A percentile compares a stretch with the other conserved stretches of the same genome.
These are phyloP conservation scores for Breynia disticha DNA, from an alignment of 441 rosid species.

Conservation along the genomic window DNA sequence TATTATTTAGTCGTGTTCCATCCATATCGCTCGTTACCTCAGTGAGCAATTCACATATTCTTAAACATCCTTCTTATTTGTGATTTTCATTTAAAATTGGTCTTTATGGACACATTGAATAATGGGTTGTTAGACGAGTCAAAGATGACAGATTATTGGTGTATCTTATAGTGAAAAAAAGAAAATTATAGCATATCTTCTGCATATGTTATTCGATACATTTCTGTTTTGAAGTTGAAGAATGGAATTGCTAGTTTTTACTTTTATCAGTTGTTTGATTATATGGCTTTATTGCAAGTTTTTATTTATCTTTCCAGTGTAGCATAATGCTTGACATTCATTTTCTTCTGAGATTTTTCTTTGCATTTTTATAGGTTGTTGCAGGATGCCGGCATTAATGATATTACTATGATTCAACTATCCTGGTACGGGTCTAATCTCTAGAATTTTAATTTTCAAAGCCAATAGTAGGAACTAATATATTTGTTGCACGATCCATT, in stretches of 20 bases:
- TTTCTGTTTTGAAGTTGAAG: too few relatives aligned
- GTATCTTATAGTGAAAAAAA: too few relatives aligned
- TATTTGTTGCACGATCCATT: neutral
- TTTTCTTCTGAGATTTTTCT: neutral
- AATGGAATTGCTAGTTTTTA: too few relatives aligned
- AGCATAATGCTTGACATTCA: neutral
- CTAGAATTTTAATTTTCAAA: neutral
- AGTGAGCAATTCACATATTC: slow-evolving; percentile 35
- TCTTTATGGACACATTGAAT: neutral
- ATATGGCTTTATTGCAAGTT: neutral
- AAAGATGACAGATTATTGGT: too few relatives aligned
- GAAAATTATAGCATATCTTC: too few relatives aligned
- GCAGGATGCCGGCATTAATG: slow-evolving; percentile 76
- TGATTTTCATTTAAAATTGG: slow-evolving; percentile 6
- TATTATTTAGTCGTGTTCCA: slow-evolving; percentile 91
- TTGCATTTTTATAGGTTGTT: slow-evolving; percentile 34
- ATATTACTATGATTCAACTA: slow-evolving; percentile 51
- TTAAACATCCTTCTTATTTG: neutral
- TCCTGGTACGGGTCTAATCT: slow-evolving; percentile 47
- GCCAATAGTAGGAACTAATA: neutral
- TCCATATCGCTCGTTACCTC: slow-evolving; percentile 77
- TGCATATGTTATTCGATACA: too few relatives aligned
- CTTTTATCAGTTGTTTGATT: too few relatives aligned
- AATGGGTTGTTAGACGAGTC: too few relatives aligned
- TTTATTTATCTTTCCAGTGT: neutral